Conservation (phyloP, 2,329 filamentous ascomycete species). For the Aspergillus felis region DNA sequence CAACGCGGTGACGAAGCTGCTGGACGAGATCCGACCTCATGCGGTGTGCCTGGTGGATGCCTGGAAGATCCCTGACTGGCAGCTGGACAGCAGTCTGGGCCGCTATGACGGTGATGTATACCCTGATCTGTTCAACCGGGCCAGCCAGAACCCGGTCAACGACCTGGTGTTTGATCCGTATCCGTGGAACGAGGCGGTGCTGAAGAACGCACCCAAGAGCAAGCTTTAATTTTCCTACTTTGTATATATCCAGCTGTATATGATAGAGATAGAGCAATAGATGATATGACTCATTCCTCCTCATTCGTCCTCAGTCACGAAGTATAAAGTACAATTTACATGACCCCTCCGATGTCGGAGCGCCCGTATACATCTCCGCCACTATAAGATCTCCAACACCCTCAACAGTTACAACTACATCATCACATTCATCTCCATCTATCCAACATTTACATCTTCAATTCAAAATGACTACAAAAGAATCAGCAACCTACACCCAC, state of each 20-base stretch:
- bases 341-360: background rate
- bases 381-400: background rate
- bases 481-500: conserved; percentile 26
- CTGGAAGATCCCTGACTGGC: conserved; percentile 76
- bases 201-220: conserved; percentile 50
- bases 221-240: conserved; percentile 29
- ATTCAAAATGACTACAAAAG: background rate
- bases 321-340: background rate
- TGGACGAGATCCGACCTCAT: conserved; percentile 70
- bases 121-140: conserved; percentile 70
- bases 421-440: background rate
- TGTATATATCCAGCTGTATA: background rate
- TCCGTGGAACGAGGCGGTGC: conserved; percentile 57
- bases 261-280: background rate
- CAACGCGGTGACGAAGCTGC: conserved; percentile 63
- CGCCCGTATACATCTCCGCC: background rate
- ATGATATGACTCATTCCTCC: background rate
- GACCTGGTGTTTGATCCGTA: conserved; percentile 69
- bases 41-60: conserved; percentile 67
- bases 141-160: conserved; percentile 71
- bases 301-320: background rate
- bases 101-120: conserved; percentile 72
- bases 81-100: conserved; percentile 67
- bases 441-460: background rate
- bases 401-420: too few relatives aligned